Evolutionary conservation across 768 basidiomycete genomes (phyloP), one percentile per base, ranked within the genome.

Genomic region (Pisolithus orientalis): DNA sequence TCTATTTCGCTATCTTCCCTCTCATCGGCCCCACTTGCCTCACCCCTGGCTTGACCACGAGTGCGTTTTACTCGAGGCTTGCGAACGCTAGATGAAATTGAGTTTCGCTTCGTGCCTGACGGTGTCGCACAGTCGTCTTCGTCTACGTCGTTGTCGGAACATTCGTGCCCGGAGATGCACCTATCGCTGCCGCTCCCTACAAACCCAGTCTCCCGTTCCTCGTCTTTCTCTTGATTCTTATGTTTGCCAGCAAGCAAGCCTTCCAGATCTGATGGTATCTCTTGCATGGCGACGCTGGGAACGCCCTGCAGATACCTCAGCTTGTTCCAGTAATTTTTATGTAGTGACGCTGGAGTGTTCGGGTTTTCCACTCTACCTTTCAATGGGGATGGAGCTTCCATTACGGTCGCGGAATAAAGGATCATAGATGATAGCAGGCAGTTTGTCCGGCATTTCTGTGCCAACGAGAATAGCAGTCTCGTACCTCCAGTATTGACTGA

Each of bases 401-500:
- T 43, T 94, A 79, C 0, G 87, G 58, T 95, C 94, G 14, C 81
- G 82, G 72, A 96, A 99, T 70, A 93, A 98, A 6, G 85, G 77
- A 61, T 96, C 90, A 70, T 97, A 99, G 1, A 90, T 82, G 1
- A 93, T 97, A 24, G 74, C 72, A 0, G 95, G 95, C 8, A 98
- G 83, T 53, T 87, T 84, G 70, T 95, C 87, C 0, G 92, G 87
- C 28, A 99, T 80, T 37, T 78, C 70, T 0, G 85, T 80, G 13
- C 90, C 92, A 44, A 96, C 85, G 7, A 95, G 82, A 0, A 98
- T 87, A 11, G 91, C 85, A 0, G 96, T 99, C 68, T 99, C 95
- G 74, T 99, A 95, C 34, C 95, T 86, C 95, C 95, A 99, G 65
- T 95, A 99, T n/a, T 96, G 83, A 44, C 90, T 88, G 57, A 99